Conservation (phyloP, 495 filamentous ascomycete species). For the Neurospora sp. region DNA sequence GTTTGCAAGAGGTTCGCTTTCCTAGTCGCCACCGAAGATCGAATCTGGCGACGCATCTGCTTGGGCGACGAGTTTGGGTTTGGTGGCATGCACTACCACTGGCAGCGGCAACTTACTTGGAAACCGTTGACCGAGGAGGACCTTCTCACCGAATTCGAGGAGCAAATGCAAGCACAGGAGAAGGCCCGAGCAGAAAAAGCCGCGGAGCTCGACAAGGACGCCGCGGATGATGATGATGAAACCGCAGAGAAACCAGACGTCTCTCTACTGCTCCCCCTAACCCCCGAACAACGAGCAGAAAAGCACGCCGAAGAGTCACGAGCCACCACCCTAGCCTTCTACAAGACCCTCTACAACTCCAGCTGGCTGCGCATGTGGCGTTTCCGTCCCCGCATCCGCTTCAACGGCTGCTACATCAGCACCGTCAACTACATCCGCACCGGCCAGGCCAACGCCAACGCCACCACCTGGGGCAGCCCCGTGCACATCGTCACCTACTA, state of each 20-base stretch:
- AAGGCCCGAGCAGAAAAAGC: neutral
- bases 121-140: constrained; percentile 37
- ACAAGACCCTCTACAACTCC: constrained; percentile 30
- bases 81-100: constrained; percentile 75
- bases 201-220: constrained; percentile 3
- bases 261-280: constrained; percentile 6
- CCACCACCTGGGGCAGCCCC: constrained; percentile 63
- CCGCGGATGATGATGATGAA: neutral
- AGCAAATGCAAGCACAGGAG: neutral
- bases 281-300: constrained; percentile 16
- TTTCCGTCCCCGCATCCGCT: constrained; percentile 73
- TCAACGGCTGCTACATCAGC: constrained; percentile 89
- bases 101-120: constrained; percentile 53
- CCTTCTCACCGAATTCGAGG: constrained; percentile 16
- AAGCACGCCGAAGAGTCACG: constrained; percentile 20
- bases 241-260: constrained; percentile 5
- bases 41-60: constrained; percentile 79
- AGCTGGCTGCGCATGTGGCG: constrained; percentile 66
- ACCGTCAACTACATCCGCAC: constrained; percentile 90
- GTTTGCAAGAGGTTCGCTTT: constrained; percentile 86
- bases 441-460: constrained; percentile 50
- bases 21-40: constrained; percentile 72
- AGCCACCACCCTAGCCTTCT: constrained; percentile 28
- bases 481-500: constrained; percentile 97
- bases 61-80: constrained; percentile 64